Conservation (phyloP, 192 early-diverging fungal genomes). For the Umbelopsis vinacea region DNA sequence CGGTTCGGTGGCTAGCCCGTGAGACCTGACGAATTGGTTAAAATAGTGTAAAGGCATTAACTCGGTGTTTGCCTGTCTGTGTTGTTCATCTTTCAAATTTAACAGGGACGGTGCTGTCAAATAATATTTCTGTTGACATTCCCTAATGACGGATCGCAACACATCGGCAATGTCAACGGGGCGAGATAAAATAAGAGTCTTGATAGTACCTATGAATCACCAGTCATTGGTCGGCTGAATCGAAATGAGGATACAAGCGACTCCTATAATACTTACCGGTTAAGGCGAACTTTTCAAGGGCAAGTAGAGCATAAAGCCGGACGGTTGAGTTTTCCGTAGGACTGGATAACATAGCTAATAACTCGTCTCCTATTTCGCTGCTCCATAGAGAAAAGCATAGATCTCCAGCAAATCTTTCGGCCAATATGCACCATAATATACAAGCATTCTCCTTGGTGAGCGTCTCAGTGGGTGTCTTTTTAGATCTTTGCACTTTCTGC, state of each 20-base stretch:
- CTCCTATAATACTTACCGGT: conserved; percentile 49
- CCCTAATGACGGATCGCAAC: neutral
- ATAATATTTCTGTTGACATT: conserved; percentile 12
- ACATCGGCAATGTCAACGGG: neutral
- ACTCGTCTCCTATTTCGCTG: conserved; percentile 48
- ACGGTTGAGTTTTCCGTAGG: conserved; percentile 44
- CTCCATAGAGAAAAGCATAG: conserved; percentile 52
- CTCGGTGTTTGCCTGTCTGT: neutral
- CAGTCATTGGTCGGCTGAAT: neutral
- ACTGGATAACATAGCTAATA: conserved; percentile 47
- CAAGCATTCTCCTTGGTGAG: conserved; percentile 50
- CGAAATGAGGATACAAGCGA: neutral
- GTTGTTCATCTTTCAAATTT: neutral
- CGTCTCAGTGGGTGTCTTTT: conserved; percentile 32
- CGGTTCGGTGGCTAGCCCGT: neutral
- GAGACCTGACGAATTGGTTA: neutral
- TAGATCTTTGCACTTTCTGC: conserved; percentile 39
- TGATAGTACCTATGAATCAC: neutral
- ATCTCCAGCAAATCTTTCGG: conserved; percentile 59
- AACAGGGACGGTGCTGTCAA: neutral
- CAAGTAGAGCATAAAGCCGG: conserved; percentile 56
- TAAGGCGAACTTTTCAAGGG: conserved; percentile 60
- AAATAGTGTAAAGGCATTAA: conserved; percentile 1
- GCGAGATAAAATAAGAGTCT: conserved; percentile 1
- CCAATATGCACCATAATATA: conserved; percentile 57